Percentiles rank a stretch among this genome's conserved stretches.
Evolutionary conservation across 257 asterid species (phyloP).

Genomic region (Solanum bulbocastanum): DNA sequence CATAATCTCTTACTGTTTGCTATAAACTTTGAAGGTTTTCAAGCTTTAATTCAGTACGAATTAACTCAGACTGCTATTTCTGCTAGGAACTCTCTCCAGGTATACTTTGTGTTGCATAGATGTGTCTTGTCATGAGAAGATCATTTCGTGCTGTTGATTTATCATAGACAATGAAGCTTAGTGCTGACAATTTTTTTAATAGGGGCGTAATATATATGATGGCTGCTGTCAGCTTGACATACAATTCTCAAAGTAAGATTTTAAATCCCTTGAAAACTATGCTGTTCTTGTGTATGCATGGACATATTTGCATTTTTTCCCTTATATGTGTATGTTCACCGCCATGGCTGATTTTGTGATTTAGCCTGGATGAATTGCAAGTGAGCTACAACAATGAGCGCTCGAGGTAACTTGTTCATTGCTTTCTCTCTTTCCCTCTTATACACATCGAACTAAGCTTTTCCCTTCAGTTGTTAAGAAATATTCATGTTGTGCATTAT

Average conservation of each 20-base stretch:
- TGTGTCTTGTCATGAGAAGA: not conserved
- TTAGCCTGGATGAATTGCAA: constrained; percentile 96
- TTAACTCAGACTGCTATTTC: constrained; percentile 61
- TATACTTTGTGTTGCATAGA: constrained; percentile 4
- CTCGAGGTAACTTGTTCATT: constrained; percentile 52
- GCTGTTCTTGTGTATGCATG: not conserved
- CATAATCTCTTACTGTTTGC: not conserved
- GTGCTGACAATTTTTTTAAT: constrained; percentile 1
- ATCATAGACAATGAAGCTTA: not conserved
- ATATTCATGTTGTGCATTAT: constrained; percentile 13
- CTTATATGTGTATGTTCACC: not conserved
- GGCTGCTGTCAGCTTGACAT: constrained; percentile 99
- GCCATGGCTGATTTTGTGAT: constrained; percentile 4
- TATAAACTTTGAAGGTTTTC: constrained; percentile 65
- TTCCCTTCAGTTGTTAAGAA: constrained; percentile 6
- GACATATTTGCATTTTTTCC: not conserved
- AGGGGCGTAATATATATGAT: constrained; percentile 94
- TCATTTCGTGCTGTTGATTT: not conserved
- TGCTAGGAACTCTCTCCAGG: constrained; percentile 91
- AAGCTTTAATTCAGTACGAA: constrained; percentile 86
- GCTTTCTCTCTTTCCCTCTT: not conserved
- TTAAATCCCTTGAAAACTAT: not conserved
- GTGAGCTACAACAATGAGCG: constrained; percentile 92
- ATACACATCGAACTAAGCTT: not conserved
- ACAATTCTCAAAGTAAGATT: constrained; percentile 87